A percentile compares a stretch with the other conserved stretches of the same genome.
These are phyloP conservation scores for Carpinus fangiana DNA, from an alignment of 306 rosid species.

Conservation along the genomic window DNA sequence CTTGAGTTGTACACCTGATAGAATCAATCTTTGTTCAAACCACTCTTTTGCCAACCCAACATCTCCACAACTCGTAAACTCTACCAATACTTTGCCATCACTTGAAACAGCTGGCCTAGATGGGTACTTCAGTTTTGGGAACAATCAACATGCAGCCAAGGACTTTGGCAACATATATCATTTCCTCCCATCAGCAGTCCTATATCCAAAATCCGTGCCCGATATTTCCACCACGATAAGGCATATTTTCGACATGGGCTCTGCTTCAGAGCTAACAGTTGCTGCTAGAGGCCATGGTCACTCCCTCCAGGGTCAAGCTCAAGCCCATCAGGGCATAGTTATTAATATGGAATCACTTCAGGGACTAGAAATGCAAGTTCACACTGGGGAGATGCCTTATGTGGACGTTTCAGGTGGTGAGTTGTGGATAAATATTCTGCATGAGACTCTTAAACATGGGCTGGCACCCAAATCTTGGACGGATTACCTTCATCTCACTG, in stretches of 20 bases:
- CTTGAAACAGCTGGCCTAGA: slow-evolving; percentile 59
- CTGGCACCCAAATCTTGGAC: slow-evolving; percentile 98
- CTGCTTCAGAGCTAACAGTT: slow-evolving; percentile 57
- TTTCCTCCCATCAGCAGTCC: slow-evolving; percentile 71
- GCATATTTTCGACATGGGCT: slow-evolving; percentile 54
- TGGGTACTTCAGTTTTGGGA: slow-evolving; percentile 59
- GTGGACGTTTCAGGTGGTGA: slow-evolving; percentile 92
- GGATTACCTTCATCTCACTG: slow-evolving; percentile 90
- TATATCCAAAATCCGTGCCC: slow-evolving; percentile 67
- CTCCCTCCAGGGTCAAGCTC: slow-evolving; percentile 86
- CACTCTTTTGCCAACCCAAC: slow-evolving; percentile 33
- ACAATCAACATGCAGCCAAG: slow-evolving; percentile 59
- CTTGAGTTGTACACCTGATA: slow-evolving; percentile 49
- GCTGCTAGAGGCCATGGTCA: slow-evolving; percentile 98
- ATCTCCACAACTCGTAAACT: slow-evolving; percentile 30
- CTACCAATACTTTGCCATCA: slow-evolving; percentile 35
- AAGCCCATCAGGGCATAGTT: slow-evolving; percentile 70
- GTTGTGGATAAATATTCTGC: slow-evolving; percentile 89
- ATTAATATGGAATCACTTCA: slow-evolving; percentile 74
- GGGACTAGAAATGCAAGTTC: slow-evolving; percentile 49
- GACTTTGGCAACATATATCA: slow-evolving; percentile 84
- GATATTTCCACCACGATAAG: slow-evolving; percentile 67
- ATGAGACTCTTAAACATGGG: slow-evolving; percentile 77
- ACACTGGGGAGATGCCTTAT: slow-evolving; percentile 55
- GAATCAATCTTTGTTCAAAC: slow-evolving; percentile 53